Base-by-base conservation (phyloP, 805 yeast genomes). In the Suhomyces sp. region DNA sequence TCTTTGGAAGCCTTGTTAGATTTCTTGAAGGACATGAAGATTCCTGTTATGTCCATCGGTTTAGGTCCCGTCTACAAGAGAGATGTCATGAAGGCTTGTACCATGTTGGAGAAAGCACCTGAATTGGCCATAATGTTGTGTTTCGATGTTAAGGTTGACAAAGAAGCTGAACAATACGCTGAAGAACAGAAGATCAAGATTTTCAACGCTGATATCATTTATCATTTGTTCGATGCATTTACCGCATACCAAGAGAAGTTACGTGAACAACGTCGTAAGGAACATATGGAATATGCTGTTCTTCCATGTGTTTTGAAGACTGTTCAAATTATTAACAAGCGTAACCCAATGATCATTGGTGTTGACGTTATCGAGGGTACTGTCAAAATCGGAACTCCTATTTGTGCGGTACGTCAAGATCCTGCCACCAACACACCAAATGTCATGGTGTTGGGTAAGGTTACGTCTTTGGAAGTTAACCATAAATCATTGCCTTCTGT, bases 281-380 rank as follows among this genome's bases (percentile, higher is more conserved):
- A 90, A 60, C 88, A 87, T 74, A 77, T 86, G 74, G 93, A 86
- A 63, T 88, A 82, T 63, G 99, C 98, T 46, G 88, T 88, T 48
- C 92, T 85, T 85, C 99, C 99, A 62, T 88, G 96, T 79, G 97
- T 93, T 33, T 76, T 94, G 76, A 89, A 90, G 74, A 94, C 97
- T 15, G 73, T 94, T 60, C 98, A 94, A 78, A 90, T 94, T 68
- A 94, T 94, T 72, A 94, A 94, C 85, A 93, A 93, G 78, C 89
- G 99, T 76, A 90, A 92, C 71, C 99, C 99, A 57, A 94, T 94
- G 98, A 92, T 94, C 67, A 89, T 94, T 67, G 99, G 99, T 84
- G 98, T 94, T 54, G 99, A 94, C 69, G 96, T 94, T 55, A 71
- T 83, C 45, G 98, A 94, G 68, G 99, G 99, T 65, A 78, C 87